Evolutionary conservation across 2,329 filamentous ascomycete species (phyloP), one percentile per base, ranked within the genome.

Genomic region (Phaeosphaeriaceae sp.): DNA sequence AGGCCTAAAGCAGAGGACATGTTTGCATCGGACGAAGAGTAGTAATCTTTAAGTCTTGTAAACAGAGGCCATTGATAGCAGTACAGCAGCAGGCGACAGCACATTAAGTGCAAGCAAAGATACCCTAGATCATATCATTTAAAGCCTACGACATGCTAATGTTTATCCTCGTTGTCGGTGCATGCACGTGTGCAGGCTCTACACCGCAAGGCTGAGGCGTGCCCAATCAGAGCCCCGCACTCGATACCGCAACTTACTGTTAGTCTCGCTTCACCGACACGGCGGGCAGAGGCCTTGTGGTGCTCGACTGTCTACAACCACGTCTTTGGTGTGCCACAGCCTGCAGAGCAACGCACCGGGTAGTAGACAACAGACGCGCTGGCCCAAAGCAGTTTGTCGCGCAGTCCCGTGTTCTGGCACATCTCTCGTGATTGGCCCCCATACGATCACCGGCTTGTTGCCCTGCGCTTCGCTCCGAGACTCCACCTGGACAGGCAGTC

Each of bases 1-100:
- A 65, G 77, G 45, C 76, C 76, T 7, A 74, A 66, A 49, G 76
- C 76, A 6, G 75, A 76, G 57, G 76, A 79, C 56, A 78, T 79
- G 75, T 79, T 79, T 66, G 74, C 67, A 13, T 70, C 71, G 11
- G 73, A 76, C 21, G 70, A 63, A 36, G 69, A 73, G 33, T 71
- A 40, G 55, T 67, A 24, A 40, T 50, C n/a, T 36, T 36, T 51
- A 33, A 6, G 36, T 21, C 22, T 45, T 15, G 42, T 45, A 21
- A 45, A 45, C 42, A 45, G 21, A 45, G 42, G 42, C 21, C 9
- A 17, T 15, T 27, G 22, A 22, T 27, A 22, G 22, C 45, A 47
- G 21, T n/a, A 19, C 17, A 42, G 40, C 40, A n/a, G 40, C 17
- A n/a, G 20, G 40, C 17, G 11, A 19, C 7, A 7, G 40, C 17